Evolutionary conservation across 2,329 filamentous ascomycete species (phyloP), one percentile per base, ranked within the genome.

Genomic region (Talaromyces sp.): DNA sequence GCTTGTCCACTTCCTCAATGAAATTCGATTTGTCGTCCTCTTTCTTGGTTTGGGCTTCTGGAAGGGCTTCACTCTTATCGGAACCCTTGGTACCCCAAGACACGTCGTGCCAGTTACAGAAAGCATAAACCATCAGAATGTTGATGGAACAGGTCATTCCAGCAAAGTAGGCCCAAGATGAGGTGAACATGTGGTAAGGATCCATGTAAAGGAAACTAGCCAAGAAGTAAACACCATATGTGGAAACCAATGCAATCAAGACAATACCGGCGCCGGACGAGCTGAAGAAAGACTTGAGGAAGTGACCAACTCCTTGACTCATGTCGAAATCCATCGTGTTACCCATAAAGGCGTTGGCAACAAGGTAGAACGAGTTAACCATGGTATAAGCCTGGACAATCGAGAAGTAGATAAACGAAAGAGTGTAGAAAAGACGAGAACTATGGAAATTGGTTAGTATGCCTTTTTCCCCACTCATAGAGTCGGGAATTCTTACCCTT

Each of bases 161-260:
- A 55, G 96, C 77, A 63, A 97, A 80, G 74, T 97, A 97, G 70
- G 90, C 86, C 32, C 88, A 88, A 82, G 96, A 97, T 2, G 92
- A 97, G 70, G 93, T 93, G 80, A 97, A 95, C 93, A 97, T 97
- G 83, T 97, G 93, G 92, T 92, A 97, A 27, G 93, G 93, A 75
- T 97, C 93, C 68, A 96, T 82, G 78, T 97, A 97, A 74, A 97
- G 76, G 84, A 97, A 96, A n/a, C 91, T 97, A 11, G 92, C 91
- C 48, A 97, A 77, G 71, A 91, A 97, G 85, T 97, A 96, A 56
- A 97, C 83, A 74, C 93, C 93, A 70, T 96, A 97, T 52, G 94
- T 97, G 54, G 92, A 89, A 53, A 92, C 84, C 61, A 97, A 80
- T 11, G 93, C 92, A 58, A 97, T 87, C 65, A 97, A 83, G 70